Conservation (phyloP, 495 filamentous ascomycete genomes). For the Penicillium steckii region DNA sequence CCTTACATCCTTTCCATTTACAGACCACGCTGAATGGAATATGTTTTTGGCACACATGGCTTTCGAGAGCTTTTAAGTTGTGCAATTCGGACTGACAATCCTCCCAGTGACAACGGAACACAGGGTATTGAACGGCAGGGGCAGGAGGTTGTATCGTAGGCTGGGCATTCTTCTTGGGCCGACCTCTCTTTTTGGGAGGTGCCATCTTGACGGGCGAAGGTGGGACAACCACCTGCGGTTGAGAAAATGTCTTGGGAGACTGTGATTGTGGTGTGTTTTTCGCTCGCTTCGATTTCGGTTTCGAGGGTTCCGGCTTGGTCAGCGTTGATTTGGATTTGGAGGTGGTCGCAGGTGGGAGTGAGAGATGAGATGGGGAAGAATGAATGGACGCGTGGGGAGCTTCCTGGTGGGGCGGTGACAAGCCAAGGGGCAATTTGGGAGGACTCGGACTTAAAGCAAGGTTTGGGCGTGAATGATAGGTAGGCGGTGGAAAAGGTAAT, state of each 20-base stretch:
- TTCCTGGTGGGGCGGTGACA: neutral
- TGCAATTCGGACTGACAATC: slow-evolving; percentile 69
- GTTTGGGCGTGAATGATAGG: neutral
- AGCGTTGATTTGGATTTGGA: neutral
- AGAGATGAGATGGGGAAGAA: neutral
- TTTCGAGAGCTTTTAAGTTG: slow-evolving; percentile 67
- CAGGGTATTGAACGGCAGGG: slow-evolving; percentile 28
- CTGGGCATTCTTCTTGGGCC: slow-evolving; percentile 15
- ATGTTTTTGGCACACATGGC: slow-evolving; percentile 62
- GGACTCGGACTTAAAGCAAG: too few species aligned
- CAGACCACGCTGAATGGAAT: slow-evolving; percentile 32
- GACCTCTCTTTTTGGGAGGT: slow-evolving; percentile 3
- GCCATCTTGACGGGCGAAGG: slow-evolving; percentile 12
- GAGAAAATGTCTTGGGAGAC: neutral
- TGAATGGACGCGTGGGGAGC: neutral
- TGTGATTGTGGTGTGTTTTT: neutral
- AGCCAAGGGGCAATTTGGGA: too few species aligned
- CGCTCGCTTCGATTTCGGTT: neutral
- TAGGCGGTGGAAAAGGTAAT: neutral
- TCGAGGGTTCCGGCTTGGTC: neutral
- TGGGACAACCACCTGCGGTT: slow-evolving; percentile 15
- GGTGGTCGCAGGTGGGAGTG: neutral
- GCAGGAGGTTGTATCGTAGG: slow-evolving; percentile 5
- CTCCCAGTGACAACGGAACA: slow-evolving; percentile 64
- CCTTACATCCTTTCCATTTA: slow-evolving; percentile 33